Percentiles rank a stretch among this genome's conserved stretches.
These are phyloP conservation scores for Ophiostoma perfectum DNA, from an alignment of 2,329 filamentous ascomycete genomes.

Conservation along the genomic window DNA sequence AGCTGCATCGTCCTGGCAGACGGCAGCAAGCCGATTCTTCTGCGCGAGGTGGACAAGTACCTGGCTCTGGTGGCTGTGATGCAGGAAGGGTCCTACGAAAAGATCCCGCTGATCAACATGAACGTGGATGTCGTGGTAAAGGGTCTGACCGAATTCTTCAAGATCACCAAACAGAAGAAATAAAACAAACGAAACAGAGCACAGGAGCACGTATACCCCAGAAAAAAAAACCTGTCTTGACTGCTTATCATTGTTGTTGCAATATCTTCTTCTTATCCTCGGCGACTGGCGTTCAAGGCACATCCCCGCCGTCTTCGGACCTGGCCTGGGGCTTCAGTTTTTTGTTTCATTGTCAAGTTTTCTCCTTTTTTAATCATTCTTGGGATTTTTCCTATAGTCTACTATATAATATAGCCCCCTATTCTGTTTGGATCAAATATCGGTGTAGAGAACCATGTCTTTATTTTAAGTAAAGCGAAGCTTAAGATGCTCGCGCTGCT, in stretches of 20 bases:
- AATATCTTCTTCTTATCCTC: neutral
- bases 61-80: constrained; percentile 79
- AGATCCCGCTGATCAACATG: constrained; percentile 80
- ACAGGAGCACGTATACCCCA: neutral
- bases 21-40: constrained; percentile 58
- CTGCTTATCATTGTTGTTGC: neutral
- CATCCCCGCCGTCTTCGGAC: neutral
- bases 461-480: too few relatives aligned
- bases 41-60: constrained; percentile 67
- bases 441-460: too few relatives aligned
- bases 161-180: constrained; percentile 57
- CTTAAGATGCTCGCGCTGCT: too few relatives aligned
- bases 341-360: neutral
- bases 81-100: constrained; percentile 77
- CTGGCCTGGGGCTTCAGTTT: neutral
- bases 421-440: too few relatives aligned
- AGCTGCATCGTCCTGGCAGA: constrained; percentile 63
- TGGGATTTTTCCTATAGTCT: neutral
- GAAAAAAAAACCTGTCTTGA: neutral
- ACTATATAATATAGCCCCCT: too few relatives aligned
- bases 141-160: constrained; percentile 72
- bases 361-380: neutral
- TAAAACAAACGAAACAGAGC: neutral
- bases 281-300: neutral
- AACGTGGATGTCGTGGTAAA: constrained; percentile 79